Conservation (phyloP, 768 basidiomycete genomes). For the Brasilioporus rufonigricans region DNA sequence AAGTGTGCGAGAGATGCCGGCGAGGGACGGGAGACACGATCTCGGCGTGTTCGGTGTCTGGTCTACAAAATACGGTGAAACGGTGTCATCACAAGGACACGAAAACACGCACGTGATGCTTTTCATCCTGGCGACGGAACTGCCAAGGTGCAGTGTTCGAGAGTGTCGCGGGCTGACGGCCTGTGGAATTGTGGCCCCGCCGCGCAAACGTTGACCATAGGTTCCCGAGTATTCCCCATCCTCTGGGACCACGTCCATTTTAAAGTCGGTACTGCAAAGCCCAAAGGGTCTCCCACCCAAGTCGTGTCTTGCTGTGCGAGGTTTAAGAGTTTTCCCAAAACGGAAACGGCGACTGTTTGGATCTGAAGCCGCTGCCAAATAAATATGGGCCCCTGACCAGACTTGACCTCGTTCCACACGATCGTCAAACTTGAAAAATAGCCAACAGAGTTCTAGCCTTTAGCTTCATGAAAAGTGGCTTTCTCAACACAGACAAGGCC, state of each 20-base stretch:
- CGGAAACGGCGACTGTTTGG: slow-evolving; percentile 17
- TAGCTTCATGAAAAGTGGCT: slow-evolving; percentile 27
- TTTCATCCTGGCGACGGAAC: slow-evolving; percentile 12
- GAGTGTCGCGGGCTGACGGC: slow-evolving; percentile 6
- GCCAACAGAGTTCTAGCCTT: no score
- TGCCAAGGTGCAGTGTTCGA: slow-evolving; percentile 17
- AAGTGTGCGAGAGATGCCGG: slow-evolving; percentile 58
- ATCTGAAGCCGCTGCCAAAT: slow-evolving; percentile 11
- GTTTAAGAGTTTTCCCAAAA: slow-evolving; percentile 1
- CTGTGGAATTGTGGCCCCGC: slow-evolving; percentile 14
- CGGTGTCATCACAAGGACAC: not conserved
- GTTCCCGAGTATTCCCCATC: slow-evolving; percentile 6
- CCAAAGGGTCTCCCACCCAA: not conserved
- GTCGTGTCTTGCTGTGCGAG: not conserved
- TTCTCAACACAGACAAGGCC: slow-evolving; percentile 21
- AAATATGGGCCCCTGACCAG: not conserved
- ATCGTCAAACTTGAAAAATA: no score
- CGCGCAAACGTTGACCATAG: not conserved
- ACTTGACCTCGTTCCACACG: no score
- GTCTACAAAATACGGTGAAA: slow-evolving; percentile 9
- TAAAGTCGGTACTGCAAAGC: not conserved
- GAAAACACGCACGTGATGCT: slow-evolving; percentile 15
- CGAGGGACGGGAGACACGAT: slow-evolving; percentile 68
- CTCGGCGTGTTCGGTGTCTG: slow-evolving; percentile 35
- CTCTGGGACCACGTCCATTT: slow-evolving; percentile 20